These are phyloP conservation scores for Boletellus ananiceps DNA, from an alignment of 768 basidiomycete genomes.

Conservation along the genomic window DNA sequence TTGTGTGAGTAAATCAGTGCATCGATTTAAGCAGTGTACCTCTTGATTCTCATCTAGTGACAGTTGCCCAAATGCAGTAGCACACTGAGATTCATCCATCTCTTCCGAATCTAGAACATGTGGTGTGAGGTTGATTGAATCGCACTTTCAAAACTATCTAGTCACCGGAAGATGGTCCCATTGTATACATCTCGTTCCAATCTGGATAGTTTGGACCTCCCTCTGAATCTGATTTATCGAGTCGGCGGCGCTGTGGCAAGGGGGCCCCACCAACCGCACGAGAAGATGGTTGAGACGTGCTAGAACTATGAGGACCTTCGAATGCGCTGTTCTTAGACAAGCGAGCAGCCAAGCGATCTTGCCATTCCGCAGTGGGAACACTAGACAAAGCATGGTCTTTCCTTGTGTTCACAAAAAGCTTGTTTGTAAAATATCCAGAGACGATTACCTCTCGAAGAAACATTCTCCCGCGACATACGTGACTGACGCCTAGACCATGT, in stretches of 20 bases:
- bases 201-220: constrained; percentile 31
- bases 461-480: constrained; percentile 72
- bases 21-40: constrained; percentile 32
- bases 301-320: constrained; percentile 7
- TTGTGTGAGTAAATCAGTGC: constrained; percentile 10
- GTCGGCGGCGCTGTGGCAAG: constrained; percentile 44
- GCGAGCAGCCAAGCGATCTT: constrained; percentile 61
- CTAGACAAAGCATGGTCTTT: constrained; percentile 57
- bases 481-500: constrained; percentile 69
- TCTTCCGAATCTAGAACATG: constrained; percentile 32
- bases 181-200: constrained; percentile 59
- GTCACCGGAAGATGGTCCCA: constrained; percentile 40
- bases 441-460: constrained; percentile 56
- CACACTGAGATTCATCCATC: constrained; percentile 37
- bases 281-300: constrained; percentile 15
- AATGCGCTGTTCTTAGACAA: constrained; percentile 35
- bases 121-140: constrained; percentile 18
- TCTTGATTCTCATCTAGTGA: constrained; percentile 76
- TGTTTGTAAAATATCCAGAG: not conserved
- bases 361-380: constrained; percentile 73
- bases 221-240: constrained; percentile 26
- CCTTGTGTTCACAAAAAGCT: constrained; percentile 2
- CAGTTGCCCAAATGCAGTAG: constrained; percentile 62
- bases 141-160: not conserved
- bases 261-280: constrained; percentile 34